Evolutionary conservation across 768 basidiomycete species (phyloP), one percentile per base, ranked within the genome.

Genomic region (Pleurotus ostreatus): DNA sequence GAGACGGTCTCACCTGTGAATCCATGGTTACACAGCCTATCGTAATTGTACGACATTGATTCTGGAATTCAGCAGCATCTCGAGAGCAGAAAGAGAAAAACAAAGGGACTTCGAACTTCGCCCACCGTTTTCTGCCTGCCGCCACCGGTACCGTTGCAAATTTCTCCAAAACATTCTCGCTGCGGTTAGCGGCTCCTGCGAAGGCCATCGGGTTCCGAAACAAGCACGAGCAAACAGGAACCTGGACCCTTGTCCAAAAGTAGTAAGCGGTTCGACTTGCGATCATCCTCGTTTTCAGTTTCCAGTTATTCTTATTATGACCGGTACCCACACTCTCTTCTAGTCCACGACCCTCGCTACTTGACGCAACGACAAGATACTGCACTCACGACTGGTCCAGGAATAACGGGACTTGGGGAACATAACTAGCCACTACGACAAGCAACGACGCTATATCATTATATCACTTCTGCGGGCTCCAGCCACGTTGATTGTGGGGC

Each of bases 241-340:
- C 20, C 20, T 22, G 41, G 41, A 44, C 41, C 41, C 41, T 47
- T 26, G 26, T n/a, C 51, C 51, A 16, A 53, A 53, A 53, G 41
- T 41, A 53, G 51, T 12, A 53, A 30, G 11, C 34, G 51, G 51
- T 53, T 53, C 51, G 39, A 53, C 25, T 49, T 49, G 48, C 48
- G 48, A 49, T 49, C 48, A 49, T 40, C 51, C 51, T 53, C 51
- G 51, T 53, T 53, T 53, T 53, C 51, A 22, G 15, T 30, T 18
- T 16, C 25, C n/a, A 49, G 48, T 34, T 49, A 53, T 39, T 53
- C 37, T 53, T 53, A 53, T 53, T 53, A 53, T 53, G 51, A 16
- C 51, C 51, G 51, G 41, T 53, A 53, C 51, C 51, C 51, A 53
- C 51, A 53, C 51, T 15, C 48, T 49, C 51, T 22, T 39, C 34